Evolutionary conservation across 2,329 filamentous ascomycete species (phyloP).

Genomic region (Neonectria hederae): DNA sequence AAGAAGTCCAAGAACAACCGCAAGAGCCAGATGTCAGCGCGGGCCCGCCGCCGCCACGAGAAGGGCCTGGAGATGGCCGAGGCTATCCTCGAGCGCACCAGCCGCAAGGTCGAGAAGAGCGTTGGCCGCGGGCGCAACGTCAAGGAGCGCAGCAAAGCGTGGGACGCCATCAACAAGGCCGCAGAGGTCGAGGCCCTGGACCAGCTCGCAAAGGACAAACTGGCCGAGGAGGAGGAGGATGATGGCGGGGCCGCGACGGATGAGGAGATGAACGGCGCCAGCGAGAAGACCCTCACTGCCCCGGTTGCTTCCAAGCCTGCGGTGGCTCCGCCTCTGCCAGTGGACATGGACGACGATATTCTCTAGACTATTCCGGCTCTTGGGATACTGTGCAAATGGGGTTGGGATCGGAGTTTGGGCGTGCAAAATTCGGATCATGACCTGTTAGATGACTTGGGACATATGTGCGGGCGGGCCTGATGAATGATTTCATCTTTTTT

Average conservation of each 20-base stretch:
- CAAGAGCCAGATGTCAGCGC: slow-evolving; percentile 63
- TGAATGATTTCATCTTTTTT: slow-evolving; percentile 29
- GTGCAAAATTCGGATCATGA: slow-evolving; percentile 35
- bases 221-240: slow-evolving; percentile 35
- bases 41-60: slow-evolving; percentile 65
- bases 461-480: slow-evolving; percentile 20
- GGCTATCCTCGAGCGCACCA: slow-evolving; percentile 67
- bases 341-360: slow-evolving; percentile 48
- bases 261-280: slow-evolving; percentile 48
- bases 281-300: slow-evolving; percentile 11
- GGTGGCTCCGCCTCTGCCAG: slow-evolving; percentile 21
- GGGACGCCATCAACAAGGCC: slow-evolving; percentile 66
- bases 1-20: slow-evolving; percentile 71
- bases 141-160: slow-evolving; percentile 61
- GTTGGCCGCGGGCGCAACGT: slow-evolving; percentile 58
- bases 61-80: slow-evolving; percentile 67
- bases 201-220: slow-evolving; percentile 26
- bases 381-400: slow-evolving; percentile 16
- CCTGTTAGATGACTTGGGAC: slow-evolving; percentile 2
- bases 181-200: slow-evolving; percentile 34
- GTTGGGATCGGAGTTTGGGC: slow-evolving; percentile 40
- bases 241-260: slow-evolving; percentile 48
- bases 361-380: slow-evolving; percentile 34
- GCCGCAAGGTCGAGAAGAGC: slow-evolving; percentile 65
- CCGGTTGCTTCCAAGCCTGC: neutral